Evolutionary conservation across 768 basidiomycete genomes (phyloP).

Genomic region (Trametes sanguinea): DNA sequence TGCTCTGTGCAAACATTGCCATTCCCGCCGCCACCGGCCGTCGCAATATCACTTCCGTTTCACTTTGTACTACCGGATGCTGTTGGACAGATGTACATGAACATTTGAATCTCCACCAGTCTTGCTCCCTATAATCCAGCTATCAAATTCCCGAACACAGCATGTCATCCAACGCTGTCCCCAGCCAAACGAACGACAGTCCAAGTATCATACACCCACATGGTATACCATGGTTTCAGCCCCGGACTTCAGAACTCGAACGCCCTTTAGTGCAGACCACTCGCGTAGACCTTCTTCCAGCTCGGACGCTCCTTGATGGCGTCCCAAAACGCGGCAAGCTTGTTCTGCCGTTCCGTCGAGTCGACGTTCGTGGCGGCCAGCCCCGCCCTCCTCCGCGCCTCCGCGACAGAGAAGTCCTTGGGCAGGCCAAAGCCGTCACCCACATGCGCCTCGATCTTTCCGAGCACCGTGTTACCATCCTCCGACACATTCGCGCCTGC

Average conservation of each 20-base stretch:
- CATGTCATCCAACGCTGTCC: background rate
- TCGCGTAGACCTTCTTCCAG: slow-evolving; percentile 67
- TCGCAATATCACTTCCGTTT: no score
- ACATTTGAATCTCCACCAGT: no score
- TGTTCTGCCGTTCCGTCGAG: slow-evolving; percentile 43
- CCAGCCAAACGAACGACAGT: background rate
- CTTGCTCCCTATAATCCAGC: no score
- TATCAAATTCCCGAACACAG: background rate
- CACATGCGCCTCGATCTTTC: slow-evolving; percentile 54
- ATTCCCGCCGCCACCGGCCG: no score
- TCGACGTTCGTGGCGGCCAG: slow-evolving; percentile 30
- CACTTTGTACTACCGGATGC: no score
- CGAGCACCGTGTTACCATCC: slow-evolving; percentile 51
- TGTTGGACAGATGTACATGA: no score
- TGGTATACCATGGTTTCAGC: background rate
- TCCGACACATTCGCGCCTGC: slow-evolving; percentile 54
- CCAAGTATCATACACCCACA: background rate
- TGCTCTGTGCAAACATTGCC: no score
- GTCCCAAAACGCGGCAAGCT: slow-evolving; percentile 75
- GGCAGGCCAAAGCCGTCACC: slow-evolving; percentile 48
- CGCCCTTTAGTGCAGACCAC: slow-evolving; percentile 43
- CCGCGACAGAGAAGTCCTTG: slow-evolving; percentile 42
- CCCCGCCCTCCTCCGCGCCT: slow-evolving; percentile 34
- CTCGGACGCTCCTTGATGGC: slow-evolving; percentile 62
- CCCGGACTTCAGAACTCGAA: background rate